A percentile compares a stretch with the other conserved stretches of the same genome.
Conservation (phyloP, 2,329 filamentous ascomycete genomes). For the Botryotinia globosa region DNA sequence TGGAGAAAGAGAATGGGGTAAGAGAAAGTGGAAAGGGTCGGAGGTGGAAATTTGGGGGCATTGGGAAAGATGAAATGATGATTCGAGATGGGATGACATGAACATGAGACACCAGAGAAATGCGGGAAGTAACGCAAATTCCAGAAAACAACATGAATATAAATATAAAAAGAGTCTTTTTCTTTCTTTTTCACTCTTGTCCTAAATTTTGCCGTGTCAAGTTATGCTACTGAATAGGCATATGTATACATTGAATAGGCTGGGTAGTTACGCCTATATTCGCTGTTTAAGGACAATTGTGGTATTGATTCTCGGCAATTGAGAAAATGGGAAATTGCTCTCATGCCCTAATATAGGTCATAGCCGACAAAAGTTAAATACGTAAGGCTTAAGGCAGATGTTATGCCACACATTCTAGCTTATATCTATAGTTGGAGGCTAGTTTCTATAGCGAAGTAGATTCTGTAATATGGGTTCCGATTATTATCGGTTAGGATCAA, state of each 20-base stretch:
- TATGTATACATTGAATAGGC: not conserved
- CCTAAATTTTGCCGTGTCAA: not conserved
- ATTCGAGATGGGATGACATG: not conserved
- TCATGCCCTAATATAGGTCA: not conserved
- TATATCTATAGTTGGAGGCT: not conserved
- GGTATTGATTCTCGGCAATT: not conserved
- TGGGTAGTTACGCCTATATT: not conserved
- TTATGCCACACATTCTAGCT: not conserved
- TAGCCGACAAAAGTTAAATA: not conserved
- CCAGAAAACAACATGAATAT: not conserved
- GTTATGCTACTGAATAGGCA: not conserved
- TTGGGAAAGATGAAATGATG: not conserved
- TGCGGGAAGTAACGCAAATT: not conserved
- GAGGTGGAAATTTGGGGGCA: not conserved
- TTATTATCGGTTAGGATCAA: not conserved
- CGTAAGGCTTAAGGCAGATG: not conserved
- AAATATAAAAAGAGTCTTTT: not conserved
- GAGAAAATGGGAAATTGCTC: not conserved
- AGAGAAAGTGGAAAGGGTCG: not conserved
- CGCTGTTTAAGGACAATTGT: not conserved
- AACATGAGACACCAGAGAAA: not conserved
- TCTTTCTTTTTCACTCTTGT: too few relatives aligned
- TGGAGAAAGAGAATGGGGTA: not conserved
- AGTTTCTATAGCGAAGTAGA: not conserved
- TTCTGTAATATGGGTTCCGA: too few relatives aligned